phyloP scores from a whole-genome alignment of 306 rosid genomes.

The Prunus persica region Prunus_persica_NCBIv2 NC_034015.1:22251001-22251500 shows the following conservation, averaged over 20 bases:
- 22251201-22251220: slow-evolving; percentile 41
- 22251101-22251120: slow-evolving; percentile 10
- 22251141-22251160: slow-evolving; percentile 56
- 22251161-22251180: slow-evolving; percentile 65
- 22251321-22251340: not conserved
- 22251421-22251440: not conserved
- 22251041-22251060: slow-evolving; percentile 49
- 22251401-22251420: not conserved
- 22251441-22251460: not conserved
- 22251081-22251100: slow-evolving; percentile 1
- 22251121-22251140: slow-evolving; percentile 3
- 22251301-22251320: not conserved
- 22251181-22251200: slow-evolving; percentile 26
- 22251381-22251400: not conserved
- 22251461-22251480: not conserved
- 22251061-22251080: not conserved
- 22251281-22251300: not conserved
- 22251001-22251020: slow-evolving; percentile 48
- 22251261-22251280: not conserved
- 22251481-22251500: not conserved
- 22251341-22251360: not conserved
- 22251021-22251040: slow-evolving; percentile 28
- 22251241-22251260: not conserved
- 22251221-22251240: slow-evolving; percentile 12
- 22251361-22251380: not conserved